Evolutionary conservation across 1,284 basidiomycete species (phyloP).

Genomic region (Xanthoconium separans): DNA sequence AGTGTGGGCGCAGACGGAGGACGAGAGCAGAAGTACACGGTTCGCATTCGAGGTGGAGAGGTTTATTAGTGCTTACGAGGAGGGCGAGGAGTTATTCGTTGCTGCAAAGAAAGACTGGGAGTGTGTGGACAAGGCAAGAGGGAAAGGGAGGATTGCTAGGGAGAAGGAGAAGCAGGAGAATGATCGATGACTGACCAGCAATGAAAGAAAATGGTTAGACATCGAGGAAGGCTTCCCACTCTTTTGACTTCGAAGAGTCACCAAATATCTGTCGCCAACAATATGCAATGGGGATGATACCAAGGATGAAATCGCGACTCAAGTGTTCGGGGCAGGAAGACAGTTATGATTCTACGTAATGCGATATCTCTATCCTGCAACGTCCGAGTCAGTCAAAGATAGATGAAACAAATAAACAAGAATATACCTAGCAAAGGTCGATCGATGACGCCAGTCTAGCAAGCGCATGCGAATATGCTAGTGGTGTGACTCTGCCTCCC

Average conservation of each 20-base stretch:
- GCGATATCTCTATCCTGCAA: slow-evolving; percentile 15
- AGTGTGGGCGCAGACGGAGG: slow-evolving; percentile 32
- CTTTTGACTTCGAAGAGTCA: not conserved
- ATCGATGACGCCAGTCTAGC: not conserved
- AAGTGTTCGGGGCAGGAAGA: slow-evolving; percentile 9
- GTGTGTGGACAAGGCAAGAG: slow-evolving; percentile 48
- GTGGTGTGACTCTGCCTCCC: slow-evolving; percentile 32
- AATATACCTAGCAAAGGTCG: not conserved
- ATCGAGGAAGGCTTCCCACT: not conserved
- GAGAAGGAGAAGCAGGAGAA: slow-evolving; percentile 17
- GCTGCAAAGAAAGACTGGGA: slow-evolving; percentile 57
- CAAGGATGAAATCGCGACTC: not conserved
- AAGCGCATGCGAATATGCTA: slow-evolving; percentile 13
- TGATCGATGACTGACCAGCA: not conserved
- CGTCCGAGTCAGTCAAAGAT: not conserved
- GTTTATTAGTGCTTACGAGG: slow-evolving; percentile 56
- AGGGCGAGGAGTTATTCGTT: slow-evolving; percentile 42
- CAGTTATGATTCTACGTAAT: slow-evolving; percentile 18
- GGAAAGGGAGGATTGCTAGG: slow-evolving; percentile 28
- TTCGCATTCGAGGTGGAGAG: slow-evolving; percentile 50
- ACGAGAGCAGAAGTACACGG: slow-evolving; percentile 14
- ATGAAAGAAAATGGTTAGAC: not conserved
- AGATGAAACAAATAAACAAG: not conserved
- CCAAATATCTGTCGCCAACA: not conserved
- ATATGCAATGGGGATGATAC: not conserved